Evolutionary conservation across 306 rosid genomes (phyloP), one percentile per base, ranked within the genome.

Genomic region (Rosa chinensis): DNA sequence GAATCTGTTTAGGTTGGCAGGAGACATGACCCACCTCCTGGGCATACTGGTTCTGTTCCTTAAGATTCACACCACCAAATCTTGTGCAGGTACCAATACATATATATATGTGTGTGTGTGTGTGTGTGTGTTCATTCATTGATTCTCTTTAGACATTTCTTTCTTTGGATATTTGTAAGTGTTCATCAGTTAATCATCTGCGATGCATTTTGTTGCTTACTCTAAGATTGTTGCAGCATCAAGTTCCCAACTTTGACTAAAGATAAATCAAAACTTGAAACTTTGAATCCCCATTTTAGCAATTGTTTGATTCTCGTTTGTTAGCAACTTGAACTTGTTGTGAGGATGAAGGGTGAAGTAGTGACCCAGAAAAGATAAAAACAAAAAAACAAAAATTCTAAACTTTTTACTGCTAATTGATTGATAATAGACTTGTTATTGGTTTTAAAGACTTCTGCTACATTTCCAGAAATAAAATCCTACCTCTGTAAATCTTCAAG

Each of bases 21-120:
- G 85, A 76, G 85, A 82, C 84, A 50, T 81, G 75, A 70, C 78
- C 78, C 84, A 82, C 42, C 78, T 82, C 52, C 61, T 77, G 44
- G 44, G 85, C 61, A 71, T 77, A 62, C 21, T 82, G 28, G 74
- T 82, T 66, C 68, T 82, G 43, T 70, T 82, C 70, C 78, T 23
- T 20, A 82, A 82, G 85, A 82, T 82, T 32, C 81, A 72, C 61
- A 62, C 62, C 78, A 77, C 67, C 74, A 70, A 82, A 52, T 82
- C 85, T n/a, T 70, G 85, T 50, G 81, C 81, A 35, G 84, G 84
- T 81, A 74, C 16, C 7, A 4, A 37, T 23, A 21, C 17, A 23
- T 21, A 3, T 35, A 25, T 3, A 59, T 37, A 25, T 23, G 10
- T 17, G 20, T 12, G 12, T 18, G 10, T 59, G 6, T 11, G 0